Conservation (phyloP, 1,139 yeast genomes). For the Candida neerlandica region DNA sequence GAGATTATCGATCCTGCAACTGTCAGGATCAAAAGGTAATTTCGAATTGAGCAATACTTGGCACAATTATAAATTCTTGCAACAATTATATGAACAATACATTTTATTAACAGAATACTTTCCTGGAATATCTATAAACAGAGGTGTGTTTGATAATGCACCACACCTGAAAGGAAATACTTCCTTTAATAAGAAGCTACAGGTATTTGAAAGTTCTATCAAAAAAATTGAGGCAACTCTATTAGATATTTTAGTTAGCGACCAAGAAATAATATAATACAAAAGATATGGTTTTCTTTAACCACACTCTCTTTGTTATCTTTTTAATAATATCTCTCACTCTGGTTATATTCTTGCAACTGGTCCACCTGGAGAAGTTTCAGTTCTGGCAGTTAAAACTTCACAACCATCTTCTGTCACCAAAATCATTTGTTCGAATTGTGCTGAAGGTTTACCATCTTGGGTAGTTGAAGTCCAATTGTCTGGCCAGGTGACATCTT, state of each 20-base stretch:
- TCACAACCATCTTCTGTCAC: slow-evolving; percentile 96
- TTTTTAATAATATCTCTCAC: no score
- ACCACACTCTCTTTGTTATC: background rate
- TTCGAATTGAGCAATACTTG: slow-evolving; percentile 12
- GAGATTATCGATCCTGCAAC: slow-evolving; percentile 26
- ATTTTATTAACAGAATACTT: slow-evolving; percentile 13
- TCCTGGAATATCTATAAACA: slow-evolving; percentile 24
- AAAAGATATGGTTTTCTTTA: background rate
- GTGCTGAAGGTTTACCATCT: slow-evolving; percentile 90
- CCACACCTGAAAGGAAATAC: slow-evolving; percentile 19
- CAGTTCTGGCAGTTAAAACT: slow-evolving; percentile 79
- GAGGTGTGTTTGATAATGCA: slow-evolving; percentile 24
- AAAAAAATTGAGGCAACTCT: slow-evolving; percentile 29
- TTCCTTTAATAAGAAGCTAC: slow-evolving; percentile 26
- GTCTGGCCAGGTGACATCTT: slow-evolving; percentile 93
- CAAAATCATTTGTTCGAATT: slow-evolving; percentile 89
- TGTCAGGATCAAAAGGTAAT: slow-evolving; percentile 13
- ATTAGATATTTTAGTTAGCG: slow-evolving; percentile 28
- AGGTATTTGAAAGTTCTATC: slow-evolving; percentile 28
- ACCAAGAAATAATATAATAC: slow-evolving; percentile 18
- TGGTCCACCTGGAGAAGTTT: slow-evolving; percentile 87
- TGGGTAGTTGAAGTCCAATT: slow-evolving; percentile 94
- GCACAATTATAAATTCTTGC: slow-evolving; percentile 14
- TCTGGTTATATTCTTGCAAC: slow-evolving; percentile 49
- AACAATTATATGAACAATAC: slow-evolving; percentile 13